Base-by-base conservation (phyloP, 257 asterid genomes). In the Jacaranda mimosifolia region DNA sequence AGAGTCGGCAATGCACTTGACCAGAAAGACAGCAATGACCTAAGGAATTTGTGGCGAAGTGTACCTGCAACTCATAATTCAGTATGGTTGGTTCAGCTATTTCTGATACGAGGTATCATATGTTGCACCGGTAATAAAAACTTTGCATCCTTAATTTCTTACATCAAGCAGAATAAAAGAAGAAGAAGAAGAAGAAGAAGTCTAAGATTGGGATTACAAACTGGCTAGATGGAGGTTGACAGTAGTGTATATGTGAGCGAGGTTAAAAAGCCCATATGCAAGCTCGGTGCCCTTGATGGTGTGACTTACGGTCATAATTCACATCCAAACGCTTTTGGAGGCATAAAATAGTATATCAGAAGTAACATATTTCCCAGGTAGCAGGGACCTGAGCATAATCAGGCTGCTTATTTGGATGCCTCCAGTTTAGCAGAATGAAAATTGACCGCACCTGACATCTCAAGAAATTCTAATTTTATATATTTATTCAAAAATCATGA, bases 1-100 rank as follows among this genome's bases (percentile, higher is more conserved):
- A 95, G 85, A 72, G 88, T 89, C 36, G 99, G 97, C 82, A 90
- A 84, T 70, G 97, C 83, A 80, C 94, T 93, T 57, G 97, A 93
- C 98, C 98, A 95, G 85, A 95, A 95, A 36, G 99, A 98, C 70
- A 95, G 86, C 82, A 95, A 81, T n/a, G 97, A 90, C 81, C 94
- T 87, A 15, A 95, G 86, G 80, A 93, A 74, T 89, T 95, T 95
- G 65, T 89, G 90, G 39, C 93, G 94, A 58, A 95, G 67, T 63
- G 97, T 63, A 78, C 98, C 99, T 92, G 79, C 51, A 73, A 66
- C 53, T 67, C 59, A 57, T 14, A 58, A 64, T 59, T 26, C 59
- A 58, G 17, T 65, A 58, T 58, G 51, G 42, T 55, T 42, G 69
- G 64, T 52, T 78, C 55, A 53, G 74, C 68, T 40, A 35, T 26